Evolutionary conservation across 805 yeast genomes (phyloP), one percentile per base, ranked within the genome.

Genomic region (Lipomyces yamanashiensis): DNA sequence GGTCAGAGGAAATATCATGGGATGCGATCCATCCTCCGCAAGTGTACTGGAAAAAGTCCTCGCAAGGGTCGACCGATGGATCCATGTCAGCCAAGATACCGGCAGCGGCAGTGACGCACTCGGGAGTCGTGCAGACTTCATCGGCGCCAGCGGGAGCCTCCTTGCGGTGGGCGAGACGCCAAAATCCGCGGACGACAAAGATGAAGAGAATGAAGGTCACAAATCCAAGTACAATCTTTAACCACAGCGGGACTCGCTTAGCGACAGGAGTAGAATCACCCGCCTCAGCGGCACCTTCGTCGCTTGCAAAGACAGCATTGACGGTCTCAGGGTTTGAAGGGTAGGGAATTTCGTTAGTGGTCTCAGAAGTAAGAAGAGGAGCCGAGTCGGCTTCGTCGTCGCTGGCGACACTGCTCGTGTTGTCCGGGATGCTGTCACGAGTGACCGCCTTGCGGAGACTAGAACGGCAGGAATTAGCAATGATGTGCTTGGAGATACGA

Each of bases 11-110:
- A 44, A 66, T 49, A 39, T 65, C 69, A 49, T 66, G 69, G 9
- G 34, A 23, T 5, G 63, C 65, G 4, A 66, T 56, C 69, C 69
- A 66, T 9, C 66, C 66, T 21, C 69, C 69, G 49, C 69, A 66
- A 5, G 66, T 52, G 47, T 54, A 66, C 63, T 65, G 66, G 49
- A 40, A 66, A 49, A 66, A 66, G 50, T 66, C 66, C 13, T 57
- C 63, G 47, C 69, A 66, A 12, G 69, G 69, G 49, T 61, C 63
- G 28, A 54, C 65, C 4, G 69, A 15, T 10, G 50, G 21, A 44
- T 66, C 64, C 48, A 53, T 59, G 40, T 64, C 68, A 13, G 68
- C 68, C 17, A 66, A 51, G 9, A 66, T 37, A 17, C 63, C 65
- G 7, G 68, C 68, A 17, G 69, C 65, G 10, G 57, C 63, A 8